phyloP scores from a whole-genome alignment of 2,329 filamentous ascomycete species.

The Talaromyces verruculosus region DNA sequence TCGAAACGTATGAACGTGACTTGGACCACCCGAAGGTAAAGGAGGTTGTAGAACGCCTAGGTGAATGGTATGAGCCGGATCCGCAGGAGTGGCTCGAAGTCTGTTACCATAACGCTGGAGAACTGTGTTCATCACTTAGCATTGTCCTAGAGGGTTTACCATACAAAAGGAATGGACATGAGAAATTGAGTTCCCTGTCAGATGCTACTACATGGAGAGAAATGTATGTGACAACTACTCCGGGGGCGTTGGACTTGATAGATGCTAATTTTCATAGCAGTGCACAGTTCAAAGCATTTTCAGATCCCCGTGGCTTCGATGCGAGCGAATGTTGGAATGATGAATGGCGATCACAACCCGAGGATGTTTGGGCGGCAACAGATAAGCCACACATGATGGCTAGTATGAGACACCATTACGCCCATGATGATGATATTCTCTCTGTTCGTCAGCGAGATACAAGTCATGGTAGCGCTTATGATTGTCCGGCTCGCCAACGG shows the following conservation, averaged over 20 bases:
- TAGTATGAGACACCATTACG: neutral
- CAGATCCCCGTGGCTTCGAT: neutral
- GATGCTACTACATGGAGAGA: neutral
- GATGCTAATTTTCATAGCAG: neutral
- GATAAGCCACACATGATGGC: neutral
- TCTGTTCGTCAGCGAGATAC: neutral
- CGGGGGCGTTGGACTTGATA: neutral
- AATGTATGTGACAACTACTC: neutral
- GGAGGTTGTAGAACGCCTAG: neutral
- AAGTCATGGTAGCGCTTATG: neutral
- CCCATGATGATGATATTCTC: neutral
- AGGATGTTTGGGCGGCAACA: neutral
- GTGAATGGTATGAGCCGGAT: neutral
- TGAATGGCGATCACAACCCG: neutral
- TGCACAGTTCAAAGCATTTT: neutral
- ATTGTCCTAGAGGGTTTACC: neutral
- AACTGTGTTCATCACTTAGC: neutral
- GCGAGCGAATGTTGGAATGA: neutral
- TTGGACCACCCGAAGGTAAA: neutral
- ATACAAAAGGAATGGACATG: neutral
- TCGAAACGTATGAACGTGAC: neutral
- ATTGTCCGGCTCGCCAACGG: neutral
- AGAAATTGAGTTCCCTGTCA: neutral
- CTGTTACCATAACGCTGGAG: neutral
- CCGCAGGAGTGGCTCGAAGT: neutral